A percentile compares a stretch with the other conserved stretches of the same genome.
Evolutionary conservation across 169 alveolate species (phyloP).

Genomic region (Perkinsus marinus): DNA sequence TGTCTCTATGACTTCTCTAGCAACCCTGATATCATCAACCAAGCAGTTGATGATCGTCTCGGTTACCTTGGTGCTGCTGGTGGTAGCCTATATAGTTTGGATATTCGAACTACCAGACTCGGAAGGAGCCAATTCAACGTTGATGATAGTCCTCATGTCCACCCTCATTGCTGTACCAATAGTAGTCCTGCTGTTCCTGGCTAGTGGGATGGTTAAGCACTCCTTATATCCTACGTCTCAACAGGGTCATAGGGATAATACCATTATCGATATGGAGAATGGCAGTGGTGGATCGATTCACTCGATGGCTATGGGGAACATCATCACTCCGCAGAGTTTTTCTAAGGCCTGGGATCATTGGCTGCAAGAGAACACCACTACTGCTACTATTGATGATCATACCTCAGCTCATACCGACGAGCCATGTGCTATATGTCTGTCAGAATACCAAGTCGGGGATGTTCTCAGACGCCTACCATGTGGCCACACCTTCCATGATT

Average conservation of each 20-base stretch:
- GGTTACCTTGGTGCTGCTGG: background rate
- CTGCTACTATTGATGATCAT: background rate
- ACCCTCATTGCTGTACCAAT: background rate
- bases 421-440: background rate
- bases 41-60: background rate
- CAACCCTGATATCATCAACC: background rate
- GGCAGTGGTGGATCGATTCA: background rate
- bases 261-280: background rate
- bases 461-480: background rate
- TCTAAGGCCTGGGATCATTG: background rate
- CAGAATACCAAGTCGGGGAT: background rate
- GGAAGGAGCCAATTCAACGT: background rate
- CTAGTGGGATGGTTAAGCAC: background rate
- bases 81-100: background rate
- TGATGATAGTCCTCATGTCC: background rate
- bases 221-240: background rate
- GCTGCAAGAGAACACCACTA: background rate
- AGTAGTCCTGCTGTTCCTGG: background rate
- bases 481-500: background rate
- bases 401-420: background rate
- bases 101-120: background rate
- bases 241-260: background rate
- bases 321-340: background rate
- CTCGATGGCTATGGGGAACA: background rate
- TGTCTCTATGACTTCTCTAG: background rate